These are phyloP conservation scores for Hyphodiscus sp. DNA, from an alignment of 2,329 filamentous ascomycete species.

Conservation along the genomic window DNA sequence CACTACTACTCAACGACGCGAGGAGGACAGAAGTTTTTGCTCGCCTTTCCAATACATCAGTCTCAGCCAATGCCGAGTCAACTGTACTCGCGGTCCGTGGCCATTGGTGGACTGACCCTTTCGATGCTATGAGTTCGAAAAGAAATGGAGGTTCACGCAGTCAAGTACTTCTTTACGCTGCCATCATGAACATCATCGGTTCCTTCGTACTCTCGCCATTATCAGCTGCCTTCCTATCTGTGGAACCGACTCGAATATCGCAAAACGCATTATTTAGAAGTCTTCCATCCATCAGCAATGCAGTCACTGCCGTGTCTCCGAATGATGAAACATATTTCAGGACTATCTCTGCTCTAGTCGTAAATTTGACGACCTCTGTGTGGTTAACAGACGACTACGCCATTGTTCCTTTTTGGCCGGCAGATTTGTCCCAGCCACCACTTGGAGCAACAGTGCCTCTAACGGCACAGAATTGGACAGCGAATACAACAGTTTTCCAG, in stretches of 20 bases:
- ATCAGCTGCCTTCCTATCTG: slow-evolving; percentile 11
- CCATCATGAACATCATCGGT: slow-evolving; percentile 10
- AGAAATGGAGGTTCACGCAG: slow-evolving; percentile 10
- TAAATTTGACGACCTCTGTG: slow-evolving; percentile 12
- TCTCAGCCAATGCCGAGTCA: slow-evolving; percentile 2
- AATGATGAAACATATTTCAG: slow-evolving; percentile 10
- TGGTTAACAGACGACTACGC: slow-evolving; percentile 14
- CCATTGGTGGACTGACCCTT: slow-evolving; percentile 8
- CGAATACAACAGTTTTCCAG: slow-evolving; percentile 13
- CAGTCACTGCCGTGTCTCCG: slow-evolving; percentile 2
- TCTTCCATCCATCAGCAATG: background rate
- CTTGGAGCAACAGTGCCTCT: slow-evolving; percentile 4
- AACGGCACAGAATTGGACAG: slow-evolving; percentile 5
- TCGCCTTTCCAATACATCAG: slow-evolving; percentile 7
- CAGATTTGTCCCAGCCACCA: background rate
- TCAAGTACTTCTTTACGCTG: slow-evolving; percentile 12
- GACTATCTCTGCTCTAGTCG: slow-evolving; percentile 10
- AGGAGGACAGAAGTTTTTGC: slow-evolving; percentile 12
- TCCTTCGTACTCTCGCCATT: slow-evolving; percentile 13
- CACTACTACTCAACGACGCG: slow-evolving; percentile 9
- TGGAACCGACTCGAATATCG: slow-evolving; percentile 2
- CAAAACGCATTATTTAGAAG: slow-evolving; percentile 2
- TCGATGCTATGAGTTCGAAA: slow-evolving; percentile 7
- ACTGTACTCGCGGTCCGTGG: slow-evolving; percentile 8
- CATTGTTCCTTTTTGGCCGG: slow-evolving; percentile 15